phyloP scores from a whole-genome alignment of 1,284 basidiomycete genomes.

The Ceratobasidium sp. region DNA sequence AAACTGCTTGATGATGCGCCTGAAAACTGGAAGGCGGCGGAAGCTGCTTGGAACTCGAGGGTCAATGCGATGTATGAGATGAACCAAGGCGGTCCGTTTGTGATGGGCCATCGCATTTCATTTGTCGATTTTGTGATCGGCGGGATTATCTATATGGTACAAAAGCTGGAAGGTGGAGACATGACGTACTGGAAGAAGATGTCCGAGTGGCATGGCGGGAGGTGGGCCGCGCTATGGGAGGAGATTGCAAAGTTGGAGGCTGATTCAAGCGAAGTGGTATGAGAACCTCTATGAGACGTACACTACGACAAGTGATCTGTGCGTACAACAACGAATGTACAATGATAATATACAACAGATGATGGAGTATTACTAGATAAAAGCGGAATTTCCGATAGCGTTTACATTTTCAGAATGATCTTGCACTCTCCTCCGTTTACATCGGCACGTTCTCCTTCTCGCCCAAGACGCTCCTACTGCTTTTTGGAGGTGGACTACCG shows the following conservation, averaged over 20 bases:
- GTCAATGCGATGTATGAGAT: neutral
- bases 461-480: slow-evolving; percentile 6
- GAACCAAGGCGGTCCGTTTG: slow-evolving; percentile 30
- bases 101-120: slow-evolving; percentile 31
- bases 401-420: neutral
- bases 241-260: slow-evolving; percentile 22
- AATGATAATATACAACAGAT: neutral
- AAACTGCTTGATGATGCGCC: slow-evolving; percentile 8
- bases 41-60: slow-evolving; percentile 2
- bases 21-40: neutral
- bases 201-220: slow-evolving; percentile 13
- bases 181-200: neutral
- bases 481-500: slow-evolving; percentile 12
- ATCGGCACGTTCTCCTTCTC: slow-evolving; percentile 40
- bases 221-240: neutral
- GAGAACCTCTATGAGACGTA: neutral
- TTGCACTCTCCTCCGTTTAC: neutral
- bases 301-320: neutral
- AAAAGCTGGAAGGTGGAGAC: slow-evolving; percentile 18
- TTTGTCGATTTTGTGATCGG: slow-evolving; percentile 44
- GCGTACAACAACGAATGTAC: slow-evolving; percentile 4
- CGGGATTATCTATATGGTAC: neutral
- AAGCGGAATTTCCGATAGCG: neutral
- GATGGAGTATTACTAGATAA: neutral
- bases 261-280: slow-evolving; percentile 24